Evolutionary conservation across 2,329 filamentous ascomycete species (phyloP), one percentile per base, ranked within the genome.

Genomic region (Penicillium sp.): DNA sequence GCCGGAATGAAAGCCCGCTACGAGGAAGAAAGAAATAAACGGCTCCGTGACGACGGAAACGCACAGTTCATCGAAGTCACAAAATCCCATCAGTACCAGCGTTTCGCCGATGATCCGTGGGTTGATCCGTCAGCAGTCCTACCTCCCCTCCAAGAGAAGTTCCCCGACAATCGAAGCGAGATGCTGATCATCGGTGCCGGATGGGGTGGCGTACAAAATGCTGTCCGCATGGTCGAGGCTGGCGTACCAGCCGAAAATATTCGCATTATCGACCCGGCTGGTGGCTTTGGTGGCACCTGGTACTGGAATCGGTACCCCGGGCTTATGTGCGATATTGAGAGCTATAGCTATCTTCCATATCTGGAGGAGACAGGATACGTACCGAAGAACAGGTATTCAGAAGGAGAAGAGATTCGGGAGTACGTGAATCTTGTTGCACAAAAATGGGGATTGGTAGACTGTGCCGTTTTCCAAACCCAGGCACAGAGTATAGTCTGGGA

Each of bases 331-430:
- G 85, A 88, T 63, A 72, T 85, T 3, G 85, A 88, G 69, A 77
- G 78, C 51, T 86, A 83, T 62, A 75, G 79, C n/a, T 88, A 88
- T 63, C 70, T 87, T 71, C 84, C 85, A 3, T 69, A 86, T 13
- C 76, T 88, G 2, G 85, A 88, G 58, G 84, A 87, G 68, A 85
- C 78, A 1, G 80, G 80, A 0, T 86, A 85, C 64, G 79, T 86
- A 67, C 86, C 85, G 0, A 80, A 74, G 16, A 74, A 82, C 44
- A 77, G 77, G 43, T 83, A 82, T 60, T 71, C 77, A 0, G 70
- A 70, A 10, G 80, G 78, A 0, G 62, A 69, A 3, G 81, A 84
- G 61, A 55, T 58, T 13, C 56, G 47, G 27, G 27, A 39, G 10
- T 54, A 58, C 27, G 48, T 35, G 11, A 44, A 54, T 43, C n/a